Conservation (phyloP, 306 rosid genomes). For the Quercus mongolica region DNA sequence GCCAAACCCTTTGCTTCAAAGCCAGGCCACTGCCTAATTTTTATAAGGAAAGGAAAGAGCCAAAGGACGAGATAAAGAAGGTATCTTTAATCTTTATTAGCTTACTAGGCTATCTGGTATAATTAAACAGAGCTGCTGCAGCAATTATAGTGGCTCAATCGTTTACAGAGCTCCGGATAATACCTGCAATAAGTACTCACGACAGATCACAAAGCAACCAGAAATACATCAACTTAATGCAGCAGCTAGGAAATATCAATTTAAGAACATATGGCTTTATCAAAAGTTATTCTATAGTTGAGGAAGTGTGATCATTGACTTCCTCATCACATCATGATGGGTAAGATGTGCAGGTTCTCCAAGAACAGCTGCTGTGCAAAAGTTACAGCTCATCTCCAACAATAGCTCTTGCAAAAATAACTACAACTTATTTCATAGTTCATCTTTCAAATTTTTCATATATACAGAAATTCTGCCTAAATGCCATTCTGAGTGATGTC, state of each 20-base stretch:
- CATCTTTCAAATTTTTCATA: neutral
- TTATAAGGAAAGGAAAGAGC: constrained; percentile 65
- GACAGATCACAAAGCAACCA: neutral
- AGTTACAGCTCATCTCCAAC: neutral
- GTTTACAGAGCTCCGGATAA: no score
- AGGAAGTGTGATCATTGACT: neutral
- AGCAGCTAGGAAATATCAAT: neutral
- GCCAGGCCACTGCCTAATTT: constrained; percentile 95
- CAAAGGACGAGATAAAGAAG: constrained; percentile 41
- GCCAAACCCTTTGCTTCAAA: constrained; percentile 84
- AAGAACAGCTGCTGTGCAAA: neutral
- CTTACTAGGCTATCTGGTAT: neutral
- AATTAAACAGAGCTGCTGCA: neutral
- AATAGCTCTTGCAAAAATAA: neutral
- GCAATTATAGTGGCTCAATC: neutral
- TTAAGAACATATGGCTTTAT: neutral
- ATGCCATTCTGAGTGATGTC: neutral
- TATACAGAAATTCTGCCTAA: neutral
- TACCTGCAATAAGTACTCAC: neutral
- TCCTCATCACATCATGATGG: neutral
- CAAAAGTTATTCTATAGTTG: neutral
- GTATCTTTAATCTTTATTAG: constrained; percentile 16
- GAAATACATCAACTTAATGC: neutral
- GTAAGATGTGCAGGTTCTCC: neutral
- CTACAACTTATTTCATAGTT: neutral